phyloP scores from a whole-genome alignment of 345 rosid genomes.

The Trapa incisa region DNA sequence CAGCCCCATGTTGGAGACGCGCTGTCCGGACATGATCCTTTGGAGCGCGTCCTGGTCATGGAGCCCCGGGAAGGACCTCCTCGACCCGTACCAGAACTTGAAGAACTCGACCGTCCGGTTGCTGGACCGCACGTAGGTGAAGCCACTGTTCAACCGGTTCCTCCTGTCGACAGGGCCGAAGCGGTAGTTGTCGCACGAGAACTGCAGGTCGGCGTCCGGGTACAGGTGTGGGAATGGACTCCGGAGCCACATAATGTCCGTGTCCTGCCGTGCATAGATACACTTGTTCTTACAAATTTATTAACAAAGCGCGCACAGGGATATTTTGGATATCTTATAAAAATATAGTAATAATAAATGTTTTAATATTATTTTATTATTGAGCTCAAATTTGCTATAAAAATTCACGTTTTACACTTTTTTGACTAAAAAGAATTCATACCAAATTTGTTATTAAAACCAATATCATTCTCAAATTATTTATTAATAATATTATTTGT shows the following conservation, averaged over 20 bases:
- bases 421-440: too few species aligned
- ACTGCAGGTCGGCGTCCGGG: constrained; percentile 49
- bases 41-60: constrained; percentile 67
- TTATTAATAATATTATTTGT: neutral
- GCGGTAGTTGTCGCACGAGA: constrained; percentile 51
- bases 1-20: constrained; percentile 22
- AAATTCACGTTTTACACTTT: too few species aligned
- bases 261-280: constrained; percentile 32
- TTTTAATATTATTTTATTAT: too few species aligned
- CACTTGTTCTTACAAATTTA: too few species aligned
- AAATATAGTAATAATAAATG: too few species aligned
- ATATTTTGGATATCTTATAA: too few species aligned
- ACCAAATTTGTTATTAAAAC: too few species aligned
- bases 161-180: constrained; percentile 29
- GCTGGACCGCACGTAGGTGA: constrained; percentile 49
- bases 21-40: constrained; percentile 34
- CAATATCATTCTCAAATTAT: too few species aligned
- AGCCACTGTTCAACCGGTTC: constrained; percentile 62
- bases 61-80: constrained; percentile 2
- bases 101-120: constrained; percentile 40
- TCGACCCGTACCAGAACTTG: constrained; percentile 55
- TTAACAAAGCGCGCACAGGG: too few species aligned
- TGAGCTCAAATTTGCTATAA: too few species aligned
- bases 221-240: constrained; percentile 13
- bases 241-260: constrained; percentile 37